Evolutionary conservation across 129 eudicot species (phyloP), one percentile per base, ranked within the genome.

Genomic region (Helianthus annuus): DNA sequence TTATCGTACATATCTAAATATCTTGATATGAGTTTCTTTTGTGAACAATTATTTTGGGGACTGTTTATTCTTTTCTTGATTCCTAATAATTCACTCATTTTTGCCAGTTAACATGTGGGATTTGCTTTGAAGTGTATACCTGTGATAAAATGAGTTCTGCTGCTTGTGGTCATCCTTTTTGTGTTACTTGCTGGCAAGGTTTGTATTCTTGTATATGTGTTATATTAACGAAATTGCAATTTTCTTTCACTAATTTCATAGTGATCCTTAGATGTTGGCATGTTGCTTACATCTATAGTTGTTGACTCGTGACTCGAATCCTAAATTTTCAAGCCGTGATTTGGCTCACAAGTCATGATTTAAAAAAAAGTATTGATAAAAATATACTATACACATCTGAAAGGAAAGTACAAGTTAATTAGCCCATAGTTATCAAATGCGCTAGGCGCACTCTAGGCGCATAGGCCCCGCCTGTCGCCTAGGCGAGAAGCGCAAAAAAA

Each of bases 131-230:
- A 64, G 64, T 39, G 40, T 84, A 83, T 82, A 83, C 87, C n/a
- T 54, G 80, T 45, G 85, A 80, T 75, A 75, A 55, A 72, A 83
- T 93, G 87, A 75, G 74, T 74, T 86, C 96, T 81, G 98, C 96
- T 76, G 95, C 92, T 60, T 93, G 98, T 83, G 97, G 97, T 69
- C 98, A 93, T 84, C 90, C 98, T 64, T 93, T 89, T 77, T 93
- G 98, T 79, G 81, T 79, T 49, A 62, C 78, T 16, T 94, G 98
- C 62, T 94, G 98, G 98, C 83, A 80, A 87, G 98, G 98, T 94
- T 83, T 73, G 89, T 19, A 19, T 19, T 19, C 22, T 19, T 19
- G 22, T 81, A 63, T 53, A 1, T 6, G 34, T 48, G 17, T 51
- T 72, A 44, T 72, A 60, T 24, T 11, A 53, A 29, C 12, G 7